Percentiles rank a stretch among this genome's conserved stretches.
These are phyloP conservation scores for Ramularia endophylla DNA, from an alignment of 2,329 filamentous ascomycete species.

Conservation along the genomic window DNA sequence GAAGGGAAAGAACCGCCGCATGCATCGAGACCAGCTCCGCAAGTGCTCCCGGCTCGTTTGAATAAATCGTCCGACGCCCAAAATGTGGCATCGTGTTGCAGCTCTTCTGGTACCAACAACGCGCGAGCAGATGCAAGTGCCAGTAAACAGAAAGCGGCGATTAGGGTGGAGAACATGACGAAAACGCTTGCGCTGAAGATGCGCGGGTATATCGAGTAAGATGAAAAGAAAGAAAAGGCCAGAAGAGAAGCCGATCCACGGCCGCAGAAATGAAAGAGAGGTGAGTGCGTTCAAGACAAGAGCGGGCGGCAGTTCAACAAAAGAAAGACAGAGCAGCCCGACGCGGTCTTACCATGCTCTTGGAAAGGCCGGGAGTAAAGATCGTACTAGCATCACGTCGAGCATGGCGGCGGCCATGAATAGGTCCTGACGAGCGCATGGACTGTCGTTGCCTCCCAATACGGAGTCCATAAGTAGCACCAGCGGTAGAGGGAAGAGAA, in stretches of 20 bases:
- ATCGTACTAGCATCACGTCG: too few species aligned
- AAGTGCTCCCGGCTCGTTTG: conserved; percentile 35
- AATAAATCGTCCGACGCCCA: conserved; percentile 14
- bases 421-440: too few species aligned
- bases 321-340: conserved; percentile 12
- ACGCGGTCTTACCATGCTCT: conserved; percentile 4
- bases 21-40: conserved; percentile 44
- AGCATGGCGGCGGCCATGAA: too few species aligned
- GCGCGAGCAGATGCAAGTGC: conserved; percentile 17
- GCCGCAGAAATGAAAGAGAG: conserved; percentile 4
- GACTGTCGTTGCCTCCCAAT: too few species aligned
- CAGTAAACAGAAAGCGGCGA: conserved; percentile 26
- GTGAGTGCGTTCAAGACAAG: conserved; percentile 6
- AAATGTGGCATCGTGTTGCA: conserved; percentile 9
- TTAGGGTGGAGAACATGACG: conserved; percentile 17
- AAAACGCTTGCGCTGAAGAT: too few species aligned
- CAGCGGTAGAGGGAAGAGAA: conserved; percentile 16
- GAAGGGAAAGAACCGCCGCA: conserved; percentile 54
- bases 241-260: conserved; percentile 10
- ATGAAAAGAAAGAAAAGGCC: conserved; percentile 1
- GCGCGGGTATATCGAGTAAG: too few species aligned
- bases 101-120: conserved; percentile 22
- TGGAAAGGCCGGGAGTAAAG: conserved; percentile 5
- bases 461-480: conserved; percentile 8
- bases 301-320: conserved; percentile 10